Conservation (phyloP, 257 asterid species). For the Solanum raphanifolium region DNA sequence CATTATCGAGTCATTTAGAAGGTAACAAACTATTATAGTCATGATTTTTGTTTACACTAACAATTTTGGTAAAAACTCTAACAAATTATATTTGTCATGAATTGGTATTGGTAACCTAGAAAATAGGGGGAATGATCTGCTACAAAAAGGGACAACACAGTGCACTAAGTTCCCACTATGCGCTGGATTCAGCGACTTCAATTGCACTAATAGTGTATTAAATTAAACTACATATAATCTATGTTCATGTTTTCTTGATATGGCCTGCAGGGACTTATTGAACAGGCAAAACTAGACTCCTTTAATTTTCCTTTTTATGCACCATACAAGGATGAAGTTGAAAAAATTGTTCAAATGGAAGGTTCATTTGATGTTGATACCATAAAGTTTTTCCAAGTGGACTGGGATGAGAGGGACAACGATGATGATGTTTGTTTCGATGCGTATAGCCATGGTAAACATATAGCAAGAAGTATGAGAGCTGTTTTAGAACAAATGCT, state of each 20-base stretch:
- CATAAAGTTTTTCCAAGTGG: no score
- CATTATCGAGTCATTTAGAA: neutral
- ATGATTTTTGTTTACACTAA: neutral
- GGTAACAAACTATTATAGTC: neutral
- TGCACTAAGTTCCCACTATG: neutral
- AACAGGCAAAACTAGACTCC: no score
- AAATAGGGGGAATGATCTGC: neutral
- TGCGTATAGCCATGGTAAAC: no score
- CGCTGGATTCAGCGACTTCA: neutral
- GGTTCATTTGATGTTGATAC: no score
- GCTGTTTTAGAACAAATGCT: no score
- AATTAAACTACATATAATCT: no score
- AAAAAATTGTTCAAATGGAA: no score
- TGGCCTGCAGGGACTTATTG: conserved; percentile 10
- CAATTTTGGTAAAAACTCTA: neutral
- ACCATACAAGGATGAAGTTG: no score
- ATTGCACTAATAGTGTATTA: neutral
- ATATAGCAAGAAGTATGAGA: no score
- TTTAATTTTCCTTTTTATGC: no score
- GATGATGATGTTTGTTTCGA: no score
- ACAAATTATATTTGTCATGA: neutral
- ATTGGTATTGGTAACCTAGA: neutral
- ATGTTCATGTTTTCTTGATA: neutral
- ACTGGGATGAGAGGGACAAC: no score
- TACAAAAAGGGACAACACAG: neutral